Base-by-base conservation (phyloP, 805 yeast species). In the Kuraishia borneana region DNA sequence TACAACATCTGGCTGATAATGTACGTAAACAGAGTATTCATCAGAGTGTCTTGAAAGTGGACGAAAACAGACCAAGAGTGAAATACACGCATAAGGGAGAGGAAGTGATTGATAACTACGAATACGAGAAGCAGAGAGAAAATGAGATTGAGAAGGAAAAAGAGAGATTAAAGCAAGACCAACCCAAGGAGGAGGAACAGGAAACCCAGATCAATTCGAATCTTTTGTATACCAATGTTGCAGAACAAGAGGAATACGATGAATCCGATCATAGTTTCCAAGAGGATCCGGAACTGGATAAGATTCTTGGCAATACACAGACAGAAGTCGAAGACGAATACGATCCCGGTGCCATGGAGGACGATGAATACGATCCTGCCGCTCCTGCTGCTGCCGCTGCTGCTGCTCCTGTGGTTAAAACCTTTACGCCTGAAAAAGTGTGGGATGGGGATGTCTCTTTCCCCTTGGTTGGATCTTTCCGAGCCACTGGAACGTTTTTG, bases 21-120 rank as follows among this genome's bases (percentile, higher is more conserved):
- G 83, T 83, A 8, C 70, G 80, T 34, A 72, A 71, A 38, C 82
- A 82, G 51, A 70, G 79, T 22, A 72, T 83, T 36, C 64, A 74
- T 20, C 76, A 80, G 36, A 68, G 82, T 13, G 81, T 87, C 10
- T 57, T 87, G 33, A 76, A 76, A 29, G 43, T 39, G 22, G 31
- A 29, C 5, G 66, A 56, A 18, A 73, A 70, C 25, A 73, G 65
- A 21, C 85, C 85, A 13, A 67, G 76, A 30, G 73, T 83, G 42
- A 66, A 84, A 43, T 67, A 85, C 46, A 83, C 95, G 3, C 95
- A 85, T 51, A 83, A 81, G 52, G 95, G 96, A 18, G 95, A 87
- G 40, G 88, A 82, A 48, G 53, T 82, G n/a, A 66, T 83, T 5
- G 94, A 81, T 36, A 60, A 54, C 28, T 71, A 65, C 18, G 70